Percentiles rank a stretch among this genome's conserved stretches.
phyloP scores from a whole-genome alignment of 2,329 filamentous ascomycete genomes.

The Fusarium penzigii region DNA sequence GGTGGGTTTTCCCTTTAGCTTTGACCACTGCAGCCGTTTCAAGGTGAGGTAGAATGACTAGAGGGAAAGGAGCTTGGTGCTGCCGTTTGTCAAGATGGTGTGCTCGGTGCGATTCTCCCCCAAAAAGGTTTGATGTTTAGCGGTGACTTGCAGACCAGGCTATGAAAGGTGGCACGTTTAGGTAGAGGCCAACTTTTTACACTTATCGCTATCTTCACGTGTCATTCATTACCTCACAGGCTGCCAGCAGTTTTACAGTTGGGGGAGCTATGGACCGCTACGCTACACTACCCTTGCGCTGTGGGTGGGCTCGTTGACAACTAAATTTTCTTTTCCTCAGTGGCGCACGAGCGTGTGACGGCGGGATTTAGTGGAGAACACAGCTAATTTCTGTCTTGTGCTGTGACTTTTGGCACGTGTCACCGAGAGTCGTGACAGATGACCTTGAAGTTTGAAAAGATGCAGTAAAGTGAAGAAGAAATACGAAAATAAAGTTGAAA shows the following conservation, averaged over 20 bases:
- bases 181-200: conserved; percentile 26
- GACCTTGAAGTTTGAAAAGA: not conserved
- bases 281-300: not conserved
- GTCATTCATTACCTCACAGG: conserved; percentile 16
- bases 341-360: not conserved
- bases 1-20: conserved; percentile 8
- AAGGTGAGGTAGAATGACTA: not conserved
- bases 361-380: not conserved
- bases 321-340: conserved; percentile 11
- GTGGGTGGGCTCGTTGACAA: conserved; percentile 9
- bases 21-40: conserved; percentile 3
- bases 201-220: conserved; percentile 34
- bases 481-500: no score
- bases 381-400: not conserved
- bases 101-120: conserved; percentile 1
- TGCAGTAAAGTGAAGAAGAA: no score
- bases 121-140: conserved; percentile 19
- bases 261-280: not conserved
- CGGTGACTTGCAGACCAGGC: conserved; percentile 26
- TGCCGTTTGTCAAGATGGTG: conserved; percentile 2
- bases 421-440: not conserved
- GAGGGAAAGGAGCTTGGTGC: conserved; percentile 7
- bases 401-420: conserved; percentile 20
- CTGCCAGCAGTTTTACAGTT: not conserved
- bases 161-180: conserved; percentile 31